A percentile compares a stretch with the other conserved stretches of the same genome.
Evolutionary conservation across 345 rosid species (phyloP).

Genomic region (Anastatica hierochuntica): DNA sequence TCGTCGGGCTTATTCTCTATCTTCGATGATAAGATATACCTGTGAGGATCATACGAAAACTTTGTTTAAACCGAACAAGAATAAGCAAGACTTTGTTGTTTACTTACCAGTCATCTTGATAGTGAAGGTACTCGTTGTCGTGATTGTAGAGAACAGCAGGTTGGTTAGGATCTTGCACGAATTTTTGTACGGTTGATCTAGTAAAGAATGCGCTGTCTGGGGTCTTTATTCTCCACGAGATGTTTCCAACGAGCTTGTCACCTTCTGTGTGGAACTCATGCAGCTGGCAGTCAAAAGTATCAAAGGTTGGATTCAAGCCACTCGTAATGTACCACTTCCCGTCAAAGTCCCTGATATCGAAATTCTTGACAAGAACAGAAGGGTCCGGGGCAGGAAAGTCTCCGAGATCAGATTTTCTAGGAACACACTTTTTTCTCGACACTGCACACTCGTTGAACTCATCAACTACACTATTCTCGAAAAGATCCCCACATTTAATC

Average conservation of each 20-base stretch:
- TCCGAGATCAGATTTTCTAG: slow-evolving; percentile 76
- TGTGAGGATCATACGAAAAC: slow-evolving; percentile 21
- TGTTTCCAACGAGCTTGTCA: slow-evolving; percentile 60
- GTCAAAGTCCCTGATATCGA: slow-evolving; percentile 59
- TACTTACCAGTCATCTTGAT: slow-evolving; percentile 89
- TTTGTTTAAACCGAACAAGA: neutral
- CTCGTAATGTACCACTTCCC: slow-evolving; percentile 90
- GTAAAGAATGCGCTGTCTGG: slow-evolving; percentile 75
- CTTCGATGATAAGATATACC: slow-evolving; percentile 84
- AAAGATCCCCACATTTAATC: slow-evolving; percentile 94
- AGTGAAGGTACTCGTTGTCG: slow-evolving; percentile 85
- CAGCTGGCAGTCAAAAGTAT: slow-evolving; percentile 72
- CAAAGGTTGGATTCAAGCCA: slow-evolving; percentile 89
- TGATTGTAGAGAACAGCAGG: slow-evolving; percentile 81
- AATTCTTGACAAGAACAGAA: slow-evolving; percentile 55
- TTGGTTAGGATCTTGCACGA: slow-evolving; percentile 64
- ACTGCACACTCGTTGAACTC: slow-evolving; percentile 93
- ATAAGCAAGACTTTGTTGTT: neutral
- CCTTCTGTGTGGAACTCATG: slow-evolving; percentile 78
- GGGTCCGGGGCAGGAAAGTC: slow-evolving; percentile 84
- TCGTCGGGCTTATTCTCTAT: slow-evolving; percentile 61
- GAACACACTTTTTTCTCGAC: slow-evolving; percentile 85
- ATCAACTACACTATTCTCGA: slow-evolving; percentile 77
- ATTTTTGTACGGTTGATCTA: slow-evolving; percentile 52
- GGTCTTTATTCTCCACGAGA: slow-evolving; percentile 75